Evolutionary conservation across 768 basidiomycete genomes (phyloP).

Genomic region (Podaxis sp.): DNA sequence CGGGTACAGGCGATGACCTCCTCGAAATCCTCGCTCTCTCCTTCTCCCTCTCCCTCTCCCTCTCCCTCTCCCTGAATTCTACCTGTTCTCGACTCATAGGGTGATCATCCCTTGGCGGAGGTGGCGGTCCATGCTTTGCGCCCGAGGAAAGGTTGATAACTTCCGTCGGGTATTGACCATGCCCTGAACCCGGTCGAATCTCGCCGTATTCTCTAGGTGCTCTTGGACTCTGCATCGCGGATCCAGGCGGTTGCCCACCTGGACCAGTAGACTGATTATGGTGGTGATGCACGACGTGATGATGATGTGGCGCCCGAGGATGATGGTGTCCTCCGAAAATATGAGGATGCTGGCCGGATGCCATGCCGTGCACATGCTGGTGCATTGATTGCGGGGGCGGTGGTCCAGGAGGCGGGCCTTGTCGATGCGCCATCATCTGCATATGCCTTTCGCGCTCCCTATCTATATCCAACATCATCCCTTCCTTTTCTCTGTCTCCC

Average conservation of each 20-base stretch:
- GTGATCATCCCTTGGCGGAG: constrained; percentile 32
- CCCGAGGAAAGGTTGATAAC: constrained; percentile 47
- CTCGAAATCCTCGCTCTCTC: constrained; percentile 15
- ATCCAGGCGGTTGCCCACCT: constrained; percentile 1
- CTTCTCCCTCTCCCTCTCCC: constrained; percentile 18
- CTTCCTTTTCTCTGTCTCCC: constrained; percentile 25
- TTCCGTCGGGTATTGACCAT: constrained; percentile 45
- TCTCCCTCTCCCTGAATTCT: constrained; percentile 18
- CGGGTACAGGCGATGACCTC: constrained; percentile 15
- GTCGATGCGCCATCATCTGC: constrained; percentile 29
- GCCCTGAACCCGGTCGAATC: constrained; percentile 32
- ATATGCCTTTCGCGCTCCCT: constrained; percentile 17
- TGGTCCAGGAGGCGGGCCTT: constrained; percentile 25
- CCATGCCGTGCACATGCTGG: constrained; percentile 25
- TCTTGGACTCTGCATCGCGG: constrained; percentile 20
- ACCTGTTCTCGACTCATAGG: constrained; percentile 23
- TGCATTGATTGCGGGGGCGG: constrained; percentile 16
- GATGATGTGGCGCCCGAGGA: constrained; percentile 46
- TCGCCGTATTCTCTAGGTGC: constrained; percentile 30
- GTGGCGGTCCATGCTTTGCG: constrained; percentile 31
- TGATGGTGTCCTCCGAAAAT: constrained; percentile 39
- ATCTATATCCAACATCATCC: constrained; percentile 28
- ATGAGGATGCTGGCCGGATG: constrained; percentile 30
- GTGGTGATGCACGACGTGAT: constrained; percentile 47
- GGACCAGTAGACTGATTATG: constrained; percentile 24